A percentile compares a stretch with the other conserved stretches of the same genome.
These are phyloP conservation scores for Penicillium hordei DNA, from an alignment of 2,329 filamentous ascomycete genomes.

Conservation along the genomic window DNA sequence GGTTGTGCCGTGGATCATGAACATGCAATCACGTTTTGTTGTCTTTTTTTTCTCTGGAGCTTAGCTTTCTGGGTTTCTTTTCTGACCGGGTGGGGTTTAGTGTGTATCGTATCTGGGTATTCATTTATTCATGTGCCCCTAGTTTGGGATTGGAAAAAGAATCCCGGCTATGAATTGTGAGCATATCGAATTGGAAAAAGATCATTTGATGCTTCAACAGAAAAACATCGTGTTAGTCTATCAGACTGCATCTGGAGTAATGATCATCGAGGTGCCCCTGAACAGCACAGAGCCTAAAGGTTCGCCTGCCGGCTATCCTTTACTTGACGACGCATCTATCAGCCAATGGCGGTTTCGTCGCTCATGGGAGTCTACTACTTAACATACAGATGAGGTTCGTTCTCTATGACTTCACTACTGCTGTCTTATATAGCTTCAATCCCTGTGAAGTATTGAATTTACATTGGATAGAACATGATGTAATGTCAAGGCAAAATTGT, in stretches of 20 bases:
- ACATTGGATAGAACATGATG: background rate
- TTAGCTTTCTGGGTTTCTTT: slow-evolving; percentile 11
- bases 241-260: background rate
- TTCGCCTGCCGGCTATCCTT: background rate
- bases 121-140: slow-evolving; percentile 7
- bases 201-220: slow-evolving; percentile 7
- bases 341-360: background rate
- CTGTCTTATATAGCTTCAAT: background rate
- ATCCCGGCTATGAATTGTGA: background rate
- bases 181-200: slow-evolving; percentile 2
- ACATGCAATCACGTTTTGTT: slow-evolving; percentile 15
- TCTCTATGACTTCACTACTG: background rate
- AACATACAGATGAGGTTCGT: background rate
- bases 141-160: background rate
- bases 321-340: background rate
- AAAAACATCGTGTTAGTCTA: slow-evolving; percentile 10
- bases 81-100: slow-evolving; percentile 14
- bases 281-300: background rate
- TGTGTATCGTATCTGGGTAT: slow-evolving; percentile 15
- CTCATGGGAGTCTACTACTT: background rate
- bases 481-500: background rate
- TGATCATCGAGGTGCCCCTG: background rate
- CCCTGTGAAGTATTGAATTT: background rate
- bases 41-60: slow-evolving; percentile 15
- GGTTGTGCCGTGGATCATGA: slow-evolving; percentile 1